Evolutionary conservation across 129 eudicot species (phyloP).

Genomic region (Mikania micrantha): DNA sequence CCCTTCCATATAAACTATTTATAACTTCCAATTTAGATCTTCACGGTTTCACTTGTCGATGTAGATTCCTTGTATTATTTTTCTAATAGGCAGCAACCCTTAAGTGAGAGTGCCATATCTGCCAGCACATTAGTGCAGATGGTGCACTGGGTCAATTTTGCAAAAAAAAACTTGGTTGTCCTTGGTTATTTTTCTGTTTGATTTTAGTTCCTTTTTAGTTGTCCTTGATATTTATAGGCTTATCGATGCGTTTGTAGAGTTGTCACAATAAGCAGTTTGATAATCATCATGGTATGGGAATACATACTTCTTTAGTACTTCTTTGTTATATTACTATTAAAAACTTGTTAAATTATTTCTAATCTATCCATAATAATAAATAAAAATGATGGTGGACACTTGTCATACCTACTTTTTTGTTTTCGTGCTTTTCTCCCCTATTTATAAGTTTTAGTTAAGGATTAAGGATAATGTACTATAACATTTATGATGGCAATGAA

Average conservation of each 20-base stretch:
- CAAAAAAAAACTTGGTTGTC: neutral
- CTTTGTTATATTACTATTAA: no score
- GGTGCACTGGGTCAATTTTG: neutral
- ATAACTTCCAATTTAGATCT: neutral
- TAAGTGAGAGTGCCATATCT: conserved; percentile 3
- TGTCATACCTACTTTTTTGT: no score
- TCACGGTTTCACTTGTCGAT: neutral
- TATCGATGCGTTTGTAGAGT: conserved; percentile 3
- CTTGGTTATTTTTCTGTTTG: neutral
- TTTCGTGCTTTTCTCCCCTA: no score
- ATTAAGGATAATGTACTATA: no score
- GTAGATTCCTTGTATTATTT: neutral
- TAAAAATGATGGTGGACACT: no score
- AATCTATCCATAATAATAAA: no score
- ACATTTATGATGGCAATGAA: no score
- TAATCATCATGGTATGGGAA: neutral
- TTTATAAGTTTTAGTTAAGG: no score
- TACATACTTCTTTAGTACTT: neutral
- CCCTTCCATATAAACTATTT: neutral
- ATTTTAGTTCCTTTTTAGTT: neutral
- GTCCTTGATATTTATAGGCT: neutral
- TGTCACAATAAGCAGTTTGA: conserved; percentile 9
- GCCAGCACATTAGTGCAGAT: neutral
- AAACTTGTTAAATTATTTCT: no score
- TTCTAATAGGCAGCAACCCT: neutral